phyloP scores from a whole-genome alignment of 2,329 filamentous ascomycete species.

The Diaporthe caulivora region DNA sequence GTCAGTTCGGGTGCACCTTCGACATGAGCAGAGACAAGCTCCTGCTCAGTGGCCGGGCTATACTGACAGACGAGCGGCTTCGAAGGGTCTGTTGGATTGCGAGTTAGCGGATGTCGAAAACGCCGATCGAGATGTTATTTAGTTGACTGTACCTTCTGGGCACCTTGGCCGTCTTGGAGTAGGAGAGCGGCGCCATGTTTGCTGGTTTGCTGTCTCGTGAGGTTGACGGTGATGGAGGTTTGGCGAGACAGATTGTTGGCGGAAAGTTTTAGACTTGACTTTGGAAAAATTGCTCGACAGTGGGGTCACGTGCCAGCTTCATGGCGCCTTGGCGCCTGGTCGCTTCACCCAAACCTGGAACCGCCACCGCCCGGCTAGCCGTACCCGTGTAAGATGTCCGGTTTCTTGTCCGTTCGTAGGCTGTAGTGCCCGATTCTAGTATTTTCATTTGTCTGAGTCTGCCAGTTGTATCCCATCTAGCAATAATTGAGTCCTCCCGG shows the following conservation, averaged over 20 bases:
- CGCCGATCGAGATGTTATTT: neutral
- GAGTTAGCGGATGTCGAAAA: constrained; percentile 31
- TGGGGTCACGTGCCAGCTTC: no score
- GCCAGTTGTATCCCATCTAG: neutral
- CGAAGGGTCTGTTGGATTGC: constrained; percentile 85
- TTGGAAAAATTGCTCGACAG: no score
- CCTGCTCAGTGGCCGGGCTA: constrained; percentile 93
- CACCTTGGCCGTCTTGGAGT: constrained; percentile 99
- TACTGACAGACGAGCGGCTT: constrained; percentile 99
- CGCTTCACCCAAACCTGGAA: no score
- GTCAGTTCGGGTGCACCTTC: constrained; percentile 82
- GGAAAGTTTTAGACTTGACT: no score
- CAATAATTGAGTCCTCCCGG: neutral
- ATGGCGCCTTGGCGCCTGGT: no score
- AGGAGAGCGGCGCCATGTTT: constrained; percentile 71
- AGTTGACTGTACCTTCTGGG: constrained; percentile 58
- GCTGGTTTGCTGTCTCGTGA: constrained; percentile 41
- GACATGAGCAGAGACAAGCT: constrained; percentile 99
- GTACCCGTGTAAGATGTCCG: no score
- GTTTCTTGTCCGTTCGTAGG: neutral
- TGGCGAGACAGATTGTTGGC: no score
- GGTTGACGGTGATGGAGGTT: constrained; percentile 20
- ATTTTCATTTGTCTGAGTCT: neutral
- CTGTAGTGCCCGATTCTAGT: neutral
- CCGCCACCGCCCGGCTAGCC: no score